Evolutionary conservation across 352 stramenopile genomes (phyloP).

Genomic region (Phytophthora aleatoria): DNA sequence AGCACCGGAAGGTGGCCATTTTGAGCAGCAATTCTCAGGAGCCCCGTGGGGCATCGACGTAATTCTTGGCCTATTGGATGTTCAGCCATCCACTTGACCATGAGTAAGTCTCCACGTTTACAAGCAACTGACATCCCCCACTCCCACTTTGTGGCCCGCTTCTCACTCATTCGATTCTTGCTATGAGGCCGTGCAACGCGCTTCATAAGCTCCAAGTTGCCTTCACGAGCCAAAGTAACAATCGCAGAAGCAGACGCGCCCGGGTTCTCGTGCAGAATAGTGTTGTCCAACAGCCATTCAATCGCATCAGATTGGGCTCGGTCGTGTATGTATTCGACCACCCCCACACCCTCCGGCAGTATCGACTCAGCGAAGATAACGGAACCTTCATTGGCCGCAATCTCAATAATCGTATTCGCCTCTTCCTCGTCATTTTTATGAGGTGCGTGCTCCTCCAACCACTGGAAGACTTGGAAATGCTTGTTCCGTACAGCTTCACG

Average conservation of each 20-base stretch:
- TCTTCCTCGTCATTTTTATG: constrained; percentile 13
- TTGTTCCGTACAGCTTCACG: constrained; percentile 5
- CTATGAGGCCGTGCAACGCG: no score
- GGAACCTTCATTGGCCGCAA: constrained; percentile 5
- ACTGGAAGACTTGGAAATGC: constrained; percentile 6
- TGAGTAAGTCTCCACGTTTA: no score
- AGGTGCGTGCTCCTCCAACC: constrained; percentile 6
- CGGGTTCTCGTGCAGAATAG: not conserved
- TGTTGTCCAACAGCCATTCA: constrained; percentile 2
- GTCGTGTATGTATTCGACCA: constrained; percentile 1
- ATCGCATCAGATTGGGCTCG: constrained; percentile 2
- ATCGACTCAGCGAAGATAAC: constrained; percentile 5
- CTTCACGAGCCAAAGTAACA: constrained; percentile 9
- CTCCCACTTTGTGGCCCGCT: no score
- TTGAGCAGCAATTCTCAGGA: no score
- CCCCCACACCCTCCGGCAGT: not conserved
- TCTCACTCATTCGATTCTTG: no score
- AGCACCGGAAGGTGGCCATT: no score
- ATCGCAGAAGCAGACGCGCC: constrained; percentile 5
- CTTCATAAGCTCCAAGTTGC: constrained; percentile 14
- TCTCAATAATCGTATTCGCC: not conserved
- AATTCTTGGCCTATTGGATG: no score
- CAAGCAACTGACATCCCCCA: no score
- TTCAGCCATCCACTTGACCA: no score
- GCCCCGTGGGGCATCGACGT: no score